Evolutionary conservation across 495 filamentous ascomycete species (phyloP), one percentile per base, ranked within the genome.

Genomic region (Cercophora newfieldiana): DNA sequence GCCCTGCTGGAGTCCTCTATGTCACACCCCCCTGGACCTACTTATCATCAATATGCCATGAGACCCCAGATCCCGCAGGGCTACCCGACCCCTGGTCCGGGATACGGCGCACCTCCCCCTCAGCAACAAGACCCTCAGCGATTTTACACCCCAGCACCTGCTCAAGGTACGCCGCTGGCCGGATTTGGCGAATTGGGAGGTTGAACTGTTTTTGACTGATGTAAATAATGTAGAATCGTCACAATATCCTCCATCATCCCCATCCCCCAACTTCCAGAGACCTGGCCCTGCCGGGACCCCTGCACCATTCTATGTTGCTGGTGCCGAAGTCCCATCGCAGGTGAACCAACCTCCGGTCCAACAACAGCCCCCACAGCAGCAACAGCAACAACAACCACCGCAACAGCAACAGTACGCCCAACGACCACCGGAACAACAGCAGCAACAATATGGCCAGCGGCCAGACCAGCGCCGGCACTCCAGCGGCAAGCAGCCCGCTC

Each of bases 1-100:
- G 88, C 91, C 28, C 83, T 99, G n/a, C 82, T 99, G 37, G 95
- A 99, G 76, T 89, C 91, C 25, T 97, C 94, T 25, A 97, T 99
- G 93, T 88, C 95, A 1, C 92, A 96, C 64, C 87, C 91, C 7
- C 80, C 87, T n/a, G 88, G 91, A 67, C 86, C 88, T 25, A 79
- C 77, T 33, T 86, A 86, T 61, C 80, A 81, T 62, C 89, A 87
- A 68, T 94, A 91, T 73, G 85, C 85, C 28, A 82, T 88, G 66
- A 86, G 88, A 59, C 82, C 82, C 19, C 88, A 87, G 66, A 79
- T 86, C 37, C 80, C 82, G 44, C 91, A 89, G 69, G 84, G 82
- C 0, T 94, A 93, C 74, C 83, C 83, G 29, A 66, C 73, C 58
- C 76, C 79, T 61, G 83, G 60, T 14, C 71, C 61, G 47, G 64